Evolutionary conservation across 2,329 filamentous ascomycete species (phyloP).

Genomic region (Nigrospora oryzae): DNA sequence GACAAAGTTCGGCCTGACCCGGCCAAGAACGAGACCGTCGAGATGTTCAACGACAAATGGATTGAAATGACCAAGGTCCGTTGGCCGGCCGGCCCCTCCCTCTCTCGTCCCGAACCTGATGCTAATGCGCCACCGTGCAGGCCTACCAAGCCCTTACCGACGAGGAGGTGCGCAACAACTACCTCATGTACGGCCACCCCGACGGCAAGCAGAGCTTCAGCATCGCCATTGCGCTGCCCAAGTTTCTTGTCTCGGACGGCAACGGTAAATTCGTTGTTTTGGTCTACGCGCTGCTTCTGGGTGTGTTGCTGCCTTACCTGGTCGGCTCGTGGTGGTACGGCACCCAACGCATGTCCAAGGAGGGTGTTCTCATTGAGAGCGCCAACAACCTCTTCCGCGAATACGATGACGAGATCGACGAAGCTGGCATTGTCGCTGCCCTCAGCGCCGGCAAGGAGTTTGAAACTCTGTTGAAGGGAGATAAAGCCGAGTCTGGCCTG

Average conservation of each 20-base stretch:
- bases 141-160: slow-evolving; percentile 97
- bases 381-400: slow-evolving; percentile 92
- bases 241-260: slow-evolving; percentile 85
- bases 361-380: slow-evolving; percentile 86
- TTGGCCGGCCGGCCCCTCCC: no score
- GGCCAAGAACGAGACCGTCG: slow-evolving; percentile 80
- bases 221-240: slow-evolving; percentile 91
- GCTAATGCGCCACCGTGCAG: no score
- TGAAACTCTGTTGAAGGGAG: slow-evolving; percentile 64
- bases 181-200: slow-evolving; percentile 88
- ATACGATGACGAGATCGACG: slow-evolving; percentile 76
- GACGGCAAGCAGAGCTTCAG: slow-evolving; percentile 98
- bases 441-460: slow-evolving; percentile 85
- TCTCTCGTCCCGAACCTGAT: no score
- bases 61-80: slow-evolving; percentile 77
- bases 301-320: slow-evolving; percentile 82
- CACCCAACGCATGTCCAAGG: slow-evolving; percentile 84
- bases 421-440: slow-evolving; percentile 70
- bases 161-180: slow-evolving; percentile 96
- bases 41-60: slow-evolving; percentile 78
- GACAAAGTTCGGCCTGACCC: slow-evolving; percentile 84
- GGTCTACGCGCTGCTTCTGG: slow-evolving; percentile 80
- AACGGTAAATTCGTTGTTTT: slow-evolving; percentile 93
- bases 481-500: slow-evolving; percentile 72
- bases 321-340: slow-evolving; percentile 99